These are phyloP conservation scores for Acacia confusa DNA, from an alignment of 306 rosid species.

Conservation along the genomic window DNA sequence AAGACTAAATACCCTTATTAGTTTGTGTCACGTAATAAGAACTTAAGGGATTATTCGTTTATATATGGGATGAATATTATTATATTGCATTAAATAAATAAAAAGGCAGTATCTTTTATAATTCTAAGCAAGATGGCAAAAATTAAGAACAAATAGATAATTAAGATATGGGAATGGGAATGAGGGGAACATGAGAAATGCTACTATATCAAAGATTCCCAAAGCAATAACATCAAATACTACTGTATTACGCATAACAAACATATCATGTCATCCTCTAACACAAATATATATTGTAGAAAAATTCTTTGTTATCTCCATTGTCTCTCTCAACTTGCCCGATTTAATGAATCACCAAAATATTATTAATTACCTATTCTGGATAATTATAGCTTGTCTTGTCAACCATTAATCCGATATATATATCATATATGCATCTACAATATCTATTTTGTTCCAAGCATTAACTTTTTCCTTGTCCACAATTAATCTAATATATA, in stretches of 20 bases:
- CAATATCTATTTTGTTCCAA: background rate
- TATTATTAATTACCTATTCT: background rate
- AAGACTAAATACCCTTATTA: no score
- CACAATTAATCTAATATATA: no score
- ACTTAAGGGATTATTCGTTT: no score
- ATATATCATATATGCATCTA: background rate
- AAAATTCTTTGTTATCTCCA: constrained; percentile 28
- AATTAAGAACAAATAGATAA: background rate
- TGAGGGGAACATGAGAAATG: background rate
- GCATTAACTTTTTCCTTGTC: background rate
- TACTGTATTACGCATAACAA: no score
- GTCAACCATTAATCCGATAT: background rate
- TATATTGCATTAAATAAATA: no score
- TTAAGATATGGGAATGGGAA: background rate
- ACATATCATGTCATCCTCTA: background rate
- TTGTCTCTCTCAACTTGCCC: constrained; percentile 19
- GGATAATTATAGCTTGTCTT: background rate
- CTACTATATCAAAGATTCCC: background rate
- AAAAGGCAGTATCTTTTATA: no score
- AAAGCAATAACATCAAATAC: background rate
- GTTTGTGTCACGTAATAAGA: no score
- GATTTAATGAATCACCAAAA: background rate
- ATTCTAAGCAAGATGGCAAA: background rate
- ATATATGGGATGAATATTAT: no score
- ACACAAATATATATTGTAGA: background rate